Evolutionary conservation across 306 rosid species (phyloP).

Genomic region (Fragaria ananassa): DNA sequence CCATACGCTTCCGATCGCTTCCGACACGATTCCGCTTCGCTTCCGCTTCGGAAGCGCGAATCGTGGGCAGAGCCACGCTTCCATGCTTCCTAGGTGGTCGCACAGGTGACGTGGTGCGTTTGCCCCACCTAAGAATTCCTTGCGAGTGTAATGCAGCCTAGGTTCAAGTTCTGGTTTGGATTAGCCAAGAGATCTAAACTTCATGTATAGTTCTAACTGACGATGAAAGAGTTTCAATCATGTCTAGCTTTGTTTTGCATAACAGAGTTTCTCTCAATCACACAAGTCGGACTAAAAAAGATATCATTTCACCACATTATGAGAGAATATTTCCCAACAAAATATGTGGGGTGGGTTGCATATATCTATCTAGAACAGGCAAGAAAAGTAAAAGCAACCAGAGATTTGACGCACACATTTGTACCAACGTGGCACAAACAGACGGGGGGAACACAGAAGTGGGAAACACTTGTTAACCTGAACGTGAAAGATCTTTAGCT

Average conservation of each 20-base stretch:
- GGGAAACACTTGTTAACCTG: neutral
- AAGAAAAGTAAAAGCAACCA: slow-evolving; percentile 9
- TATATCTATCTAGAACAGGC: neutral
- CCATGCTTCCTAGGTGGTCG: no score
- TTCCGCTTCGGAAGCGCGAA: no score
- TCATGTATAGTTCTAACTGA: no score
- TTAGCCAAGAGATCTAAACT: neutral
- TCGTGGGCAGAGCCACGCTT: no score
- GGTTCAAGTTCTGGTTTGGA: neutral
- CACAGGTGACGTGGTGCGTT: no score
- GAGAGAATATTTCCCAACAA: neutral
- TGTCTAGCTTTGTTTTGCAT: no score
- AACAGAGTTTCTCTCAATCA: no score
- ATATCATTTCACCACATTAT: neutral
- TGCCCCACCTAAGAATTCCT: no score
- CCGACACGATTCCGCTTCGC: no score
- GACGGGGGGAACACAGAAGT: neutral
- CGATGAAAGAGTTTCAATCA: neutral
- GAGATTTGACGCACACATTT: neutral
- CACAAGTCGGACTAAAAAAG: no score
- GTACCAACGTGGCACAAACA: neutral
- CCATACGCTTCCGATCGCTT: no score
- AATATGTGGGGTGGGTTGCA: neutral
- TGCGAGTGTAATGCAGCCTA: neutral
- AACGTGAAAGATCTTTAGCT: neutral